Evolutionary conservation across 2,329 filamentous ascomycete species (phyloP).

Genomic region (Byssothecium circinans): DNA sequence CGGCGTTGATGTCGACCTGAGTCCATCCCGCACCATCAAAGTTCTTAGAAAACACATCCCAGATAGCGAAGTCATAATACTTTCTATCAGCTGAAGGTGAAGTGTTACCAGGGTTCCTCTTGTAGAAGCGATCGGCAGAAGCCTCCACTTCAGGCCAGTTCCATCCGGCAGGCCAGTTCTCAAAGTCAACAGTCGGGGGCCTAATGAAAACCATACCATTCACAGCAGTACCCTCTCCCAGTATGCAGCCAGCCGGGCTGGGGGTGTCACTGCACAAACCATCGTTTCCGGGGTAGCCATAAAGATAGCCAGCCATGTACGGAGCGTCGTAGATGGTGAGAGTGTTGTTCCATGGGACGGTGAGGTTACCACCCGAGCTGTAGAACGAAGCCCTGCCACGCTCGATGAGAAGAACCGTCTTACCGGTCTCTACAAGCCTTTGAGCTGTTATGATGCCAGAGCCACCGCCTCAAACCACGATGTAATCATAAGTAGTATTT

Average conservation of each 20-base stretch:
- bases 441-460: constrained; percentile 43
- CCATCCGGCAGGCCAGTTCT: constrained; percentile 26
- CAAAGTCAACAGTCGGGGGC: constrained; percentile 22
- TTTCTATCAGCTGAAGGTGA: constrained; percentile 20
- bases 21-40: constrained; percentile 19
- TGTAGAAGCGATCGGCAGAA: constrained; percentile 21
- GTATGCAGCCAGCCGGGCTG: constrained; percentile 41
- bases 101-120: constrained; percentile 24
- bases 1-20: constrained; percentile 18
- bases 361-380: constrained; percentile 33
- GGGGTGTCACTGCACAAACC: constrained; percentile 43
- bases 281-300: constrained; percentile 37
- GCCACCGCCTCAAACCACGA: constrained; percentile 45
- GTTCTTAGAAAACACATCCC: constrained; percentile 18
- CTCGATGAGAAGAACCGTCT: constrained; percentile 45
- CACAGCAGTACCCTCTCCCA: constrained; percentile 42
- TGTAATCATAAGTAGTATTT: constrained; percentile 46
- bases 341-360: constrained; percentile 26
- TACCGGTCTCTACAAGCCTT: constrained; percentile 42
- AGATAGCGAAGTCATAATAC: constrained; percentile 24
- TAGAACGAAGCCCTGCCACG: constrained; percentile 42
- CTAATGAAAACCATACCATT: constrained; percentile 22
- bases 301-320: constrained; percentile 17
- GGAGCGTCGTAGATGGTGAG: constrained; percentile 31
- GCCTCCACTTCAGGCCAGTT: constrained; percentile 19